Base-by-base conservation (phyloP, 1,284 basidiomycete species). In the Puccinia coronata region DNA sequence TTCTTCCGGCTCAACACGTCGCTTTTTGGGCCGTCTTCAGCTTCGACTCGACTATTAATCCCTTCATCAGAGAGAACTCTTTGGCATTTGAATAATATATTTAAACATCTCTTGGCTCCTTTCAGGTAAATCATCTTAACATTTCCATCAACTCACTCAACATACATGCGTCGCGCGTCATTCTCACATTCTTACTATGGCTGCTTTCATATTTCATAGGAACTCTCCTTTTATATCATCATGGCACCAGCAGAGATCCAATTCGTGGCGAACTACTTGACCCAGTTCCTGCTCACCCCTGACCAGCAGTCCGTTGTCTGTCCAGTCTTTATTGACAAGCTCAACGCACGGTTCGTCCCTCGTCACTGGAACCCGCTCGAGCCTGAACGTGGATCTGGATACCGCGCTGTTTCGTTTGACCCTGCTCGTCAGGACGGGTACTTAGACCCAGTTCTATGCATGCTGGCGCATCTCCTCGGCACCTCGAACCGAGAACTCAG, bases 311-410 rank as follows among this genome's bases (percentile, higher is more conserved):
- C 36, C 39, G 31, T 25, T 12, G 59, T 70, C 36, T 57, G 36
- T 41, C 31, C 47, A n/a, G 36, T 18, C 34, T 74, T 74, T 16
- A 31, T 51, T 34, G 49, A 79, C 12, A 70, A 55, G n/a, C 25
- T 70, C 11, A 39, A 36, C 20, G 49, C 76, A 51, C 63, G 76
- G 12, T 79, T 65, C 39, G 12, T 79, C 23, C 63, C 76, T 70
- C 49, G 39, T 39, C 76, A 79, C 47, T 79, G 76, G 76, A 43
- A 79, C 34, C 63, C 76, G 25, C 49, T 25, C 12, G 25, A 69
- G 43, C 65, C 76, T 12, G 76, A 79, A 41, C 76, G 76, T 14
- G 76, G 76, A n/a, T 79, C 76, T 18, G 76, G 76, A 20, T 79
- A 39, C 20, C 63, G 76, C 39, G 76, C 76, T 11, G 61, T 79